Percentiles rank a stretch among this genome's conserved stretches.
phyloP scores from a whole-genome alignment of 495 filamentous ascomycete species.

The Staphylotrichum tortipilum region DNA sequence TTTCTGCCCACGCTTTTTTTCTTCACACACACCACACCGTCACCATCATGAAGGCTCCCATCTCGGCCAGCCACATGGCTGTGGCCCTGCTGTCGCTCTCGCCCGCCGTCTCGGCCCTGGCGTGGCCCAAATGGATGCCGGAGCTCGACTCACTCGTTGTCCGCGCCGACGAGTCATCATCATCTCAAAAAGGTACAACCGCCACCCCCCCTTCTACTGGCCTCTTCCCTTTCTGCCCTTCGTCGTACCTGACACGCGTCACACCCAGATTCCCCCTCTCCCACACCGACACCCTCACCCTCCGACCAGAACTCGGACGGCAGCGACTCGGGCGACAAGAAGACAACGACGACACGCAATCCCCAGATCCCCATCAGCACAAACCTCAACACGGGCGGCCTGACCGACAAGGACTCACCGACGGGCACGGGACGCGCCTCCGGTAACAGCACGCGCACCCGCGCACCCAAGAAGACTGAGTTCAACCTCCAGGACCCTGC shows the following conservation, averaged over 20 bases:
- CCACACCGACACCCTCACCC: constrained; percentile 16
- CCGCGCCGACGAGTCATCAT: constrained; percentile 27
- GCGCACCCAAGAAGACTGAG: constrained; percentile 40
- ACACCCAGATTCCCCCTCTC: constrained; percentile 8
- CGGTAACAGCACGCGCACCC: constrained; percentile 16
- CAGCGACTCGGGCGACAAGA: no score
- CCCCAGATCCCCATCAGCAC: neutral
- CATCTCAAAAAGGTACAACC: constrained; percentile 6
- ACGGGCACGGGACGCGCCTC: constrained; percentile 10
- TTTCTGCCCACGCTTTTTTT: no score
- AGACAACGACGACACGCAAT: neutral
- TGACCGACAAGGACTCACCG: constrained; percentile 2
- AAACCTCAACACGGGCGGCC: constrained; percentile 30
- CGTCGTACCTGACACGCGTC: neutral
- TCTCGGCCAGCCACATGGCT: constrained; percentile 23
- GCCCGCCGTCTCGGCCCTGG: constrained; percentile 23
- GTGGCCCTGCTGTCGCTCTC: constrained; percentile 29
- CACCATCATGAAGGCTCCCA: constrained; percentile 20
- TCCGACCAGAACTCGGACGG: constrained; percentile 9
- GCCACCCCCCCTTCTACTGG: no score
- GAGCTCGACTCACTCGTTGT: constrained; percentile 31
- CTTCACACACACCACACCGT: no score
- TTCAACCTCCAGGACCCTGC: constrained; percentile 53
- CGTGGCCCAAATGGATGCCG: constrained; percentile 32
- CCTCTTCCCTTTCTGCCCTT: no score